Evolutionary conservation across 108 stramenopile genomes (phyloP).

Genomic region (Licmophora abbreviata): DNA sequence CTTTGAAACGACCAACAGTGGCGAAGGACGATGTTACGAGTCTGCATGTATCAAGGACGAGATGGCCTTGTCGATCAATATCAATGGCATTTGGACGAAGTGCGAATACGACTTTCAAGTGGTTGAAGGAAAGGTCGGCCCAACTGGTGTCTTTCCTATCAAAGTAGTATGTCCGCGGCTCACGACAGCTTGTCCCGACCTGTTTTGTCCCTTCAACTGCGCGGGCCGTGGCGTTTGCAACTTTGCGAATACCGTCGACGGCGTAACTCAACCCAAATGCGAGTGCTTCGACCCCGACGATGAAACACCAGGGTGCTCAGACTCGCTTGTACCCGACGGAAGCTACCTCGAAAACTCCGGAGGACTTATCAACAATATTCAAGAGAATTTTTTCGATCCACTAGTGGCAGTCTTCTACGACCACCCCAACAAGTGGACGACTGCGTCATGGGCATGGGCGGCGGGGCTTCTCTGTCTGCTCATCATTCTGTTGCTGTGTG

Average conservation of each 20-base stretch:
- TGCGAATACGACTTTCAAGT: background rate
- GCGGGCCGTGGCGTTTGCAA: slow-evolving; percentile 76
- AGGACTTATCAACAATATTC: slow-evolving; percentile 54
- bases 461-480: slow-evolving; percentile 68
- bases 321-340: slow-evolving; percentile 59
- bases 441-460: slow-evolving; percentile 77
- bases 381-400: slow-evolving; percentile 79
- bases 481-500: slow-evolving; percentile 69
- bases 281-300: slow-evolving; percentile 73
- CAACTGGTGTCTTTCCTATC: background rate
- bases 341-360: slow-evolving; percentile 54
- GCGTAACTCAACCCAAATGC: slow-evolving; percentile 9
- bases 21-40: slow-evolving; percentile 23
- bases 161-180: background rate
- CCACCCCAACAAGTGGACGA: slow-evolving; percentile 78
- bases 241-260: slow-evolving; percentile 36
- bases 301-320: slow-evolving; percentile 70
- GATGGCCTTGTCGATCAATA: slow-evolving; percentile 1
- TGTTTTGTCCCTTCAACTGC: slow-evolving; percentile 81
- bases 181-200: slow-evolving; percentile 34
- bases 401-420: slow-evolving; percentile 81
- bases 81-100: background rate
- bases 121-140: background rate
- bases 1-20: slow-evolving; percentile 51
- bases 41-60: background rate